These are phyloP conservation scores for Rugonectria rugulosa DNA, from an alignment of 2,329 filamentous ascomycete species.

Conservation along the genomic window DNA sequence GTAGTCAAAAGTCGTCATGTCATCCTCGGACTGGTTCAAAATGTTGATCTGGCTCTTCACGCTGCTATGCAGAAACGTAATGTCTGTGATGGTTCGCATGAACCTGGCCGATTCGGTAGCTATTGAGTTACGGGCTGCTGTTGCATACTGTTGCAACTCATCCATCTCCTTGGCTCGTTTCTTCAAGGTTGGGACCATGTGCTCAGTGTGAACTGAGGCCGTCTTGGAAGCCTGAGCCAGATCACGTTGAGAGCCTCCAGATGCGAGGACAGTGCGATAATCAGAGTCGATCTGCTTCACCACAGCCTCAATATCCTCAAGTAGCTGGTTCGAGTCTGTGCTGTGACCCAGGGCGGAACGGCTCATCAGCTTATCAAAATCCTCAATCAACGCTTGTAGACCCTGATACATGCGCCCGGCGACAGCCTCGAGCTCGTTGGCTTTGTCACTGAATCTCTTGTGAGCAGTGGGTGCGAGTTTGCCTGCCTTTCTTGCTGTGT, in stretches of 20 bases:
- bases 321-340: conserved; percentile 71
- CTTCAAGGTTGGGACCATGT: conserved; percentile 64
- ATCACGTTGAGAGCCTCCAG: conserved; percentile 69
- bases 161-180: conserved; percentile 68
- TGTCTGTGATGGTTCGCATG: conserved; percentile 82
- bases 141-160: conserved; percentile 64
- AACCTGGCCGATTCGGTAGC: conserved; percentile 72
- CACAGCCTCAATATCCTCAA: conserved; percentile 86
- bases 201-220: conserved; percentile 69
- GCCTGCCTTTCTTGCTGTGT: conserved; percentile 76
- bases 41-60: conserved; percentile 76
- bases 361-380: conserved; percentile 66
- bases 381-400: conserved; percentile 67
- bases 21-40: conserved; percentile 77
- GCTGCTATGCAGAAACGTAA: conserved; percentile 77
- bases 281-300: conserved; percentile 88
- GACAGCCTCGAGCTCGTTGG: conserved; percentile 66
- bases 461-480: conserved; percentile 66
- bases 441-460: conserved; percentile 65
- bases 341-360: conserved; percentile 64
- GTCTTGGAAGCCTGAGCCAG: conserved; percentile 69
- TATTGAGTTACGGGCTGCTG: conserved; percentile 72
- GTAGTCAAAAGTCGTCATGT: conserved; percentile 80
- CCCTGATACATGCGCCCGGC: conserved; percentile 67
- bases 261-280: conserved; percentile 77